These are phyloP conservation scores for Penicillium silybi DNA, from an alignment of 495 filamentous ascomycete species.

Conservation along the genomic window DNA sequence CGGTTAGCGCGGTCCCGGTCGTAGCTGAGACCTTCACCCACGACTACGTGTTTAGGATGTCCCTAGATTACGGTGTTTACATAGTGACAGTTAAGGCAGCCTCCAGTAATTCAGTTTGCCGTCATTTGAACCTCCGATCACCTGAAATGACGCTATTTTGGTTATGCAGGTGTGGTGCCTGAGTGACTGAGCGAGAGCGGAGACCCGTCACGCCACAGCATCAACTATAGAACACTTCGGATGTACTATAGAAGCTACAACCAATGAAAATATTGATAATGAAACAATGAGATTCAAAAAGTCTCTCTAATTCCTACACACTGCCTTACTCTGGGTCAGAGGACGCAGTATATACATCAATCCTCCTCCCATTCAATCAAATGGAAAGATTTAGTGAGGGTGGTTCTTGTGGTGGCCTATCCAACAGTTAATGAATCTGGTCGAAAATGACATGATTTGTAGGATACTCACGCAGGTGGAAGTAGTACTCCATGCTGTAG, in stretches of 20 bases:
- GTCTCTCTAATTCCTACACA: slow-evolving; percentile 31
- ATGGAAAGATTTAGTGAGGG: slow-evolving; percentile 66
- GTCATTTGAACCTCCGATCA: not conserved
- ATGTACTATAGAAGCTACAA: not conserved
- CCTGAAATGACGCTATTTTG: not conserved
- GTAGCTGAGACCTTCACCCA: not conserved
- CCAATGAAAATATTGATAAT: slow-evolving; percentile 4
- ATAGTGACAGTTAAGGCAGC: no score
- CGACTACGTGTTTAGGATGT: not conserved
- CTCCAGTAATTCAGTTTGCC: no score
- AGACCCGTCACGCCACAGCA: not conserved
- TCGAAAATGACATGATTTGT: not conserved
- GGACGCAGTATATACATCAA: slow-evolving; percentile 42
- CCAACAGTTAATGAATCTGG: not conserved
- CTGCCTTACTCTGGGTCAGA: slow-evolving; percentile 25
- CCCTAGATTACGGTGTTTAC: not conserved
- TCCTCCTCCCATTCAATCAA: slow-evolving; percentile 23
- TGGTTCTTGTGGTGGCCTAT: slow-evolving; percentile 99
- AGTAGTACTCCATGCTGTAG: slow-evolving; percentile 98
- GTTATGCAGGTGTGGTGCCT: not conserved
- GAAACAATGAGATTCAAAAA: slow-evolving; percentile 26
- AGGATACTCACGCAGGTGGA: slow-evolving; percentile 84
- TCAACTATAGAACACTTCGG: not conserved
- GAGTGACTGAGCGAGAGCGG: not conserved
- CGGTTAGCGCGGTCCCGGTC: slow-evolving; percentile 34